Evolutionary conservation across 129 eudicot genomes (phyloP), one percentile per base, ranked within the genome.

Genomic region (Oenanthe sinensis): DNA sequence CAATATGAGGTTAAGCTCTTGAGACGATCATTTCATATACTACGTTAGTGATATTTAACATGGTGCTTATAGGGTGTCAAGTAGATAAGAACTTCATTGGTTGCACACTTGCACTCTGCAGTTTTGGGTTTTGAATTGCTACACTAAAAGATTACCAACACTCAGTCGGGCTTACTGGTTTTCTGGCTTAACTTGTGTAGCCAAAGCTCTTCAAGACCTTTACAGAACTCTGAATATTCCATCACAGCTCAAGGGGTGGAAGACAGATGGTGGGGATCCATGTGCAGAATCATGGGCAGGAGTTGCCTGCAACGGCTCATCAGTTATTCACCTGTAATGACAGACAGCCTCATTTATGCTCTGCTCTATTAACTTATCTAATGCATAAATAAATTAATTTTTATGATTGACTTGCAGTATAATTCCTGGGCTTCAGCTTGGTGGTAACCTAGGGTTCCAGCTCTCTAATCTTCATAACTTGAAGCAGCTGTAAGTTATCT

Each of bases 211-310:
- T 77, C 91, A 86, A 87, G 89, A 86, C 79, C 82, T 95, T 74
- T 95, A 91, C 87, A 85, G 55, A 62, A 81, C 98, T 76, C 83
- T 91, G 74, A 90, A 91, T 60, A 76, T 63, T 47, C 91, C 98
- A 69, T 74, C 85, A 46, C 97, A 91, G 79, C 92, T 95, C 37
- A 76, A 78, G 45, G 87, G 85, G 77, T 95, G 98, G 98, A 87
- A 81, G 75, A 73, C 63, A 77, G 85, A 80, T n/a, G 91, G 90
- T 39, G 94, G 96, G 77, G 94, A 95, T 77, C 98, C 98, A 9
- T 95, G 98, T 75, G 88, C 60, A 81, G 96, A 95, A 76, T 77
- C 85, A 17, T 95, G 98, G 97, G 78, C 79, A 40, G 98, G 98
- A 79, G 83, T 95, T 85, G 44, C 80, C 15, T 95, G 98, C 84